Conservation (phyloP, 176 grass and related monocot genomes). For the Hyparrhenia diplandra region DNA sequence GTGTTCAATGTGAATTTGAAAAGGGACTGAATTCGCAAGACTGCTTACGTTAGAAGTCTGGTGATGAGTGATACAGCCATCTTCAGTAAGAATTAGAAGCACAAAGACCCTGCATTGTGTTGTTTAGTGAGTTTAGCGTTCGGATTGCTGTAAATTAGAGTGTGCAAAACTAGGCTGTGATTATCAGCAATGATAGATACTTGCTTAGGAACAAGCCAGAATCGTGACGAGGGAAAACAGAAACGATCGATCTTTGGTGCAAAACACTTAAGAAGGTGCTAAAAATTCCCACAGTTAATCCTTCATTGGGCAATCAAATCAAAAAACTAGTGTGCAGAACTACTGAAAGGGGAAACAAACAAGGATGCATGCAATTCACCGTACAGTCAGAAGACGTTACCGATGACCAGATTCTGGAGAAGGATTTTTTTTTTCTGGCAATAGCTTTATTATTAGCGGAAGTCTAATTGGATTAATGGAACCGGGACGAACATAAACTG, state of each 20-base stretch:
- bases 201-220: background rate
- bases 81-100: conserved; percentile 1
- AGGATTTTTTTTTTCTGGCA: background rate
- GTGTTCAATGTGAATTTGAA: background rate
- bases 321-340: background rate
- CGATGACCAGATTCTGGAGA: background rate
- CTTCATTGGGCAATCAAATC: background rate
- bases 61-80: conserved; percentile 66
- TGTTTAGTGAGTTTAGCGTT: background rate
- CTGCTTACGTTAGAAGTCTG: conserved; percentile 57
- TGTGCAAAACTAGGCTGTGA: background rate
- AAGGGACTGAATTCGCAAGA: background rate
- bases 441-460: background rate
- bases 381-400: background rate
- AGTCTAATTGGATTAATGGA: background rate
- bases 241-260: background rate
- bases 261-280: background rate
- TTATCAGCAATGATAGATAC: too few species aligned
- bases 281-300: background rate
- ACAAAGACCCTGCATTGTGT: background rate
- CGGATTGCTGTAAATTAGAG: background rate
- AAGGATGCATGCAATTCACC: background rate
- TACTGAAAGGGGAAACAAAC: background rate
- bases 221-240: background rate
- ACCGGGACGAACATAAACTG: background rate